These are phyloP conservation scores for Vigna angularis DNA, from an alignment of 306 rosid species.

Conservation along the genomic window DNA sequence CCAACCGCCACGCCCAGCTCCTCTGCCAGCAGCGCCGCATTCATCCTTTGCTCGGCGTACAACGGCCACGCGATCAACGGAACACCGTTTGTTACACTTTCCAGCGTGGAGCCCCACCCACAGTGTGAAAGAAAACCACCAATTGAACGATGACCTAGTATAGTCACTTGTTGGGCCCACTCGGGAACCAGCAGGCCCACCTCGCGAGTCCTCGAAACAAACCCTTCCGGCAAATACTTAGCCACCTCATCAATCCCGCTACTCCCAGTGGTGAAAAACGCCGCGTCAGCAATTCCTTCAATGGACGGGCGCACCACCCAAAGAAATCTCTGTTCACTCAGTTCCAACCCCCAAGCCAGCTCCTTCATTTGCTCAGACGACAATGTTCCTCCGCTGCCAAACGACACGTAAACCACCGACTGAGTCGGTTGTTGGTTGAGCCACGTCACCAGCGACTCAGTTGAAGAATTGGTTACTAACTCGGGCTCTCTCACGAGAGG, in stretches of 20 bases:
- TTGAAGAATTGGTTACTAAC: not conserved
- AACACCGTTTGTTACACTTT: constrained; percentile 56
- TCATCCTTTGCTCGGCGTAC: constrained; percentile 69
- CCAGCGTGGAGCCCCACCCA: constrained; percentile 63
- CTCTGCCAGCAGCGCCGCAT: constrained; percentile 54
- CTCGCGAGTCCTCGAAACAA: not conserved
- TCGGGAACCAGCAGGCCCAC: constrained; percentile 40
- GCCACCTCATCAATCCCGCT: not conserved
- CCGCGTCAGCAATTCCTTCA: constrained; percentile 1
- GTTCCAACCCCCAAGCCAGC: constrained; percentile 72
- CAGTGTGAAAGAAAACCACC: constrained; percentile 65
- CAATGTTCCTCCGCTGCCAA: constrained; percentile 74
- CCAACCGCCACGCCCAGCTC: constrained; percentile 53
- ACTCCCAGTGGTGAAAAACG: constrained; percentile 30
- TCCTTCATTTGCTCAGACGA: constrained; percentile 60
- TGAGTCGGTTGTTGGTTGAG: constrained; percentile 55
- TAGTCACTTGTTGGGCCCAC: constrained; percentile 59
- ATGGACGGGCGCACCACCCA: constrained; percentile 72
- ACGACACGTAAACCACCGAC: constrained; percentile 64
- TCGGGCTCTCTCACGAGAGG: constrained; percentile 50
- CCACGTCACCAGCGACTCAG: constrained; percentile 44
- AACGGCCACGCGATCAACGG: constrained; percentile 69
- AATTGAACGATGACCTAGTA: constrained; percentile 48
- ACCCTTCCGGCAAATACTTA: constrained; percentile 33
- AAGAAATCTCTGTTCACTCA: constrained; percentile 61